Conservation (phyloP, 441 rosid species). For the Eruca vesicaria region DNA sequence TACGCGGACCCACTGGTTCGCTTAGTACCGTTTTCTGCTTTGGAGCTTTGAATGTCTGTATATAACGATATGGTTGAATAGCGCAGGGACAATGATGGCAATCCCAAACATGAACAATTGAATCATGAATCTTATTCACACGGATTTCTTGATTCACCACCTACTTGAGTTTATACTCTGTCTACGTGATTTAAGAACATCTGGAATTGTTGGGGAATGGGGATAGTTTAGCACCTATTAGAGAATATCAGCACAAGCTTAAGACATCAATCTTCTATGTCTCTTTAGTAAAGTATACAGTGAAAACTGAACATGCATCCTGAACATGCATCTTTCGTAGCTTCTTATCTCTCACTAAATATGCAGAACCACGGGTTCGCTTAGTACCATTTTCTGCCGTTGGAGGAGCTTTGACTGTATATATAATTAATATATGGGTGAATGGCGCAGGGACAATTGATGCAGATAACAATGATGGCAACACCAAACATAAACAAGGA, state of each 20-base stretch:
- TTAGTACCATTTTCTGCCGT: background rate
- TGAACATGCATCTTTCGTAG: background rate
- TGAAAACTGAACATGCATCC: background rate
- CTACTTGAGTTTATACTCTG: background rate
- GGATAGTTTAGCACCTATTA: background rate
- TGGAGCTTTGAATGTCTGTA: background rate
- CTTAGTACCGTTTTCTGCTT: background rate
- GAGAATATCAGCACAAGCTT: background rate
- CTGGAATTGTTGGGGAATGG: background rate
- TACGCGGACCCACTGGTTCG: background rate
- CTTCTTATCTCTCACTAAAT: background rate
- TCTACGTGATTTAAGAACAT: background rate
- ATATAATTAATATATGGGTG: background rate
- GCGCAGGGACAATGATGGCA: too few relatives aligned
- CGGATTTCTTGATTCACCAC: too few relatives aligned
- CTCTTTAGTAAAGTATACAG: background rate
- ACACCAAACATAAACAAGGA: conserved; percentile 93
- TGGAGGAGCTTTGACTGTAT: background rate
- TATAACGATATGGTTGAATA: background rate
- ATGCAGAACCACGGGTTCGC: background rate
- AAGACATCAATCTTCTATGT: background rate
- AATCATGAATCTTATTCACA: background rate
- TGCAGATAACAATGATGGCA: conserved; percentile 96
- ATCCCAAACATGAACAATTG: conserved; percentile 80
- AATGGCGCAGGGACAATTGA: conserved; percentile 64